phyloP scores from a whole-genome alignment of 225 moss, liverwort and hornwort genomes.

The Ulota crispa region DNA sequence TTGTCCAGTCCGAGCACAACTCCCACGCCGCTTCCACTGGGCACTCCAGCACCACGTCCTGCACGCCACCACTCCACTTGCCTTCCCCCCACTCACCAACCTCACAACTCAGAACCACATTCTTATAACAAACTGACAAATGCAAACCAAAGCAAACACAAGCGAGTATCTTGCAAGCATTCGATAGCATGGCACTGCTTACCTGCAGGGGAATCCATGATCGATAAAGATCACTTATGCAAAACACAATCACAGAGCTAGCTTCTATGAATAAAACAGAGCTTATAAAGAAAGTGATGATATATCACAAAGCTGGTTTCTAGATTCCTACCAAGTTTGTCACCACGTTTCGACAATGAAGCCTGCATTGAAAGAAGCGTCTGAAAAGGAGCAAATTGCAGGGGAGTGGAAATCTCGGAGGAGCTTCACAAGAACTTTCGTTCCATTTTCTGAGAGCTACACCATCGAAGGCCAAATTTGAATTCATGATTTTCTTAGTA shows the following conservation, averaged over 20 bases:
- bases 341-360: not conserved
- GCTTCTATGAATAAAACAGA: too few species aligned
- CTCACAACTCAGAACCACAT: not conserved
- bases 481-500: too few species aligned
- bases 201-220: not conserved
- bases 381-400: not conserved
- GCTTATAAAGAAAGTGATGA: not conserved
- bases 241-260: not conserved
- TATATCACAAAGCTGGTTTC: not conserved
- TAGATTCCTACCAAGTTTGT: not conserved
- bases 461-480: too few species aligned
- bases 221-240: too few species aligned
- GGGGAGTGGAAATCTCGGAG: not conserved
- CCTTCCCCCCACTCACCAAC: not conserved
- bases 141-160: too few species aligned
- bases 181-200: not conserved
- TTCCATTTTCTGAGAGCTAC: not conserved
- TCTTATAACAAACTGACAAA: not conserved
- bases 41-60: not conserved
- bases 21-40: conserved; percentile 4
- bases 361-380: not conserved
- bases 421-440: not conserved
- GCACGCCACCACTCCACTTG: conserved; percentile 3
- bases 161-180: not conserved
- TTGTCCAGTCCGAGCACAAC: conserved; percentile 13